Conservation (phyloP, 2,329 filamentous ascomycete species). For the Lachnellula arida region DNA sequence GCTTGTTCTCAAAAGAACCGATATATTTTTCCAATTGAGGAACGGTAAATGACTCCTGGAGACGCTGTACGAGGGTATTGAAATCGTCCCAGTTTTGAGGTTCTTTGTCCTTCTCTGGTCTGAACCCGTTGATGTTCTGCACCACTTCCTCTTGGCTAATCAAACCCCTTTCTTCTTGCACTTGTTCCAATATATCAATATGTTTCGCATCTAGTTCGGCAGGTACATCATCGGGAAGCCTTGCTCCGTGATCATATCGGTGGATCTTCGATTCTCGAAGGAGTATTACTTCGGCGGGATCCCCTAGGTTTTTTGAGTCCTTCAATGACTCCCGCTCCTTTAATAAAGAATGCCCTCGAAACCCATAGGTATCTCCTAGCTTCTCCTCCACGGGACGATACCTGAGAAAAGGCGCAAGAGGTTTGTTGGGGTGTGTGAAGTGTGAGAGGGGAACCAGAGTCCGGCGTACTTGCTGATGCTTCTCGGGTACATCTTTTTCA, state of each 20-base stretch:
- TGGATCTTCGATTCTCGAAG: conserved; percentile 27
- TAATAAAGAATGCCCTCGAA: conserved; percentile 15
- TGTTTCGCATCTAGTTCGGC: conserved; percentile 6
- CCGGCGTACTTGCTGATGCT: neutral
- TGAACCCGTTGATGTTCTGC: conserved; percentile 28
- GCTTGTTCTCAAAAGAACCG: conserved; percentile 4
- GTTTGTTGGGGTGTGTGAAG: neutral
- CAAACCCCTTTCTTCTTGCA: conserved; percentile 28
- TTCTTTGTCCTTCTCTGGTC: conserved; percentile 14
- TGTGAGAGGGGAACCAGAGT: conserved; percentile 1
- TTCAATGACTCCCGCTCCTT: conserved; percentile 20
- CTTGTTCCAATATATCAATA: conserved; percentile 29
- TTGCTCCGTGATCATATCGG: conserved; percentile 4
- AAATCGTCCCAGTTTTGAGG: conserved; percentile 25
- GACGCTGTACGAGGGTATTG: conserved; percentile 22
- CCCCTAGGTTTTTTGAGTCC: conserved; percentile 20
- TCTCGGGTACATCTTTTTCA: neutral
- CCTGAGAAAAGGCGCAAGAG: neutral
- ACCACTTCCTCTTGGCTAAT: conserved; percentile 24
- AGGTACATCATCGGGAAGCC: neutral
- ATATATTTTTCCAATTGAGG: conserved; percentile 30
- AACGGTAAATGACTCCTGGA: conserved; percentile 28
- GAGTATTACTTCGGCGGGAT: conserved; percentile 28
- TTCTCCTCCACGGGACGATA: conserved; percentile 2
- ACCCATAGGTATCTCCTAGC: conserved; percentile 18